Evolutionary conservation across 78 protist species (phyloP), one percentile per base, ranked within the genome.

Genomic region (Guillardia theta): DNA sequence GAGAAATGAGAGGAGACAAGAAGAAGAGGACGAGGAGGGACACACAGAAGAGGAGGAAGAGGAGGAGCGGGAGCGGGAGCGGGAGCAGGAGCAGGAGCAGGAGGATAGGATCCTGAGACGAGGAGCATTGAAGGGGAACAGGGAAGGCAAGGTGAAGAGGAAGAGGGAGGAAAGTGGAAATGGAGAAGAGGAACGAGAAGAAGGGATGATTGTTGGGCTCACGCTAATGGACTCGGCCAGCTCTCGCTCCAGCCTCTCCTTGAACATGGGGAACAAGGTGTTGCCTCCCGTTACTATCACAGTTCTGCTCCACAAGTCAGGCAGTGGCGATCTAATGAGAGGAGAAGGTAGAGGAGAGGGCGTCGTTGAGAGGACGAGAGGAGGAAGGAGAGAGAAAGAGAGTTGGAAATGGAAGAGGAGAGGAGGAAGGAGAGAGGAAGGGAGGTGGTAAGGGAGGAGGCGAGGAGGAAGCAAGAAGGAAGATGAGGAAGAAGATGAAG

Each of bases 161-260:
- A 27, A 58, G 70, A 30, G 70, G 70, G 70, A 6, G 27, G 70
- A 0, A 6, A 30, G 70, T 0, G 2, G 70, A 6, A 6, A 30
- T 8, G 70, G 6, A 30, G 70, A 22, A 6, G 80, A 1, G 80
- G 22, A 22, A 43, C 6, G 12, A 62, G 58, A 50, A 50, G 58
- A 15, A 15, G 15, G 58, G 15, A 50, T 3, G 70, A 30, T 24
- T 0, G 70, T 24, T 24, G 70, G 2, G 27, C 27, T 24, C 27
- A 58, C 70, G 70, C 87, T 70, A 43, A 36, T 15, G 22, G 87
- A 37, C 87, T 70, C 87, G 44, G 41, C 15, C 39, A 93, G 77
- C 27, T 93, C 95, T 18, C 90, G 88, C 70, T 70, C 64, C 44
- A 93, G 33, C 3, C 95, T 41, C 77, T 94, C 90, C 93, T 48